Percentiles rank a stretch among this genome's conserved stretches.
Conservation (phyloP, 306 rosid genomes). For the Fragaria nilgerrensis region DNA sequence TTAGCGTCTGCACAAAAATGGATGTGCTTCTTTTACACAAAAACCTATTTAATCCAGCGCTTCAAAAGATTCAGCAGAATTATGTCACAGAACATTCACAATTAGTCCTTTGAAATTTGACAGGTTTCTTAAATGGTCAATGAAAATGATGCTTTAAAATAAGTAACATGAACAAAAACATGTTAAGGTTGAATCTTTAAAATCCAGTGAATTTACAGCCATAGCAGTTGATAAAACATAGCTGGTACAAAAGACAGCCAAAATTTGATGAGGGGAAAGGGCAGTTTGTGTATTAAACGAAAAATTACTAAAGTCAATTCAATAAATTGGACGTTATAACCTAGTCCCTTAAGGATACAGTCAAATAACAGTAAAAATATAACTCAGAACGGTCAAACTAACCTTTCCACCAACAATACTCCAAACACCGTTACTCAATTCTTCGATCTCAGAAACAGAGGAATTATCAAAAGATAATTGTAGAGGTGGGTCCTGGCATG, state of each 20-base stretch:
- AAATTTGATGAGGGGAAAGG: not conserved
- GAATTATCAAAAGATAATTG: slow-evolving; percentile 78
- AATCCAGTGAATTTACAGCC: not conserved
- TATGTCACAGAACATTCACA: not conserved
- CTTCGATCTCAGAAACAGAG: slow-evolving; percentile 76
- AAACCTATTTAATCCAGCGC: not conserved
- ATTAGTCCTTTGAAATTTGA: not conserved
- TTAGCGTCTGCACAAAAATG: not conserved
- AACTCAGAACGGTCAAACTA: slow-evolving; percentile 25
- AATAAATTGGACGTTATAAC: not conserved
- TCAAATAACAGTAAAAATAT: not conserved
- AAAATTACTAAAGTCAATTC: not conserved
- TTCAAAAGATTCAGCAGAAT: not conserved
- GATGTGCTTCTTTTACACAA: not conserved
- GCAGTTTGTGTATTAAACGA: not conserved
- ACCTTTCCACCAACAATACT: slow-evolving; percentile 97
- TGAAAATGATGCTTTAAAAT: not conserved
- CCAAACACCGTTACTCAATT: slow-evolving; percentile 77
- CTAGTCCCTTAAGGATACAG: not conserved
- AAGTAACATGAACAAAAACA: not conserved
- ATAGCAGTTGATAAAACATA: not conserved
- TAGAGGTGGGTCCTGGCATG: slow-evolving; percentile 69
- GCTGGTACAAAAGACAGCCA: not conserved
- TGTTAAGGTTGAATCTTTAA: not conserved
- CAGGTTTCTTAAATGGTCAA: not conserved